Conservation (phyloP, 352 stramenopile species). For the Plasmopara halstedii region DNA sequence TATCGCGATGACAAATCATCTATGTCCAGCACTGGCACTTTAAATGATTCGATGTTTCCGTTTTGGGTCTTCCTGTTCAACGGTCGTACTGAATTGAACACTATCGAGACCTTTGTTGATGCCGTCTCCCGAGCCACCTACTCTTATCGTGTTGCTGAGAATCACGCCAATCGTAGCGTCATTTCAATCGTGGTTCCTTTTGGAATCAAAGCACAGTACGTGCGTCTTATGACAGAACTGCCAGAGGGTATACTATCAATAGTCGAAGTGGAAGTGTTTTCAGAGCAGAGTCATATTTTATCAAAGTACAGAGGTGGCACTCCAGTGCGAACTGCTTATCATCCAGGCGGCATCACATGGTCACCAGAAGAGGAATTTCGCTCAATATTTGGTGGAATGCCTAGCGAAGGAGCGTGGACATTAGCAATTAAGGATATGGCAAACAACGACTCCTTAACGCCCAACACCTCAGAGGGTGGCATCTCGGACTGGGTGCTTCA, state of each 20-base stretch:
- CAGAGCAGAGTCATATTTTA: slow-evolving; percentile 40
- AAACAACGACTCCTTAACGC: slow-evolving; percentile 3
- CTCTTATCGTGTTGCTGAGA: slow-evolving; percentile 27
- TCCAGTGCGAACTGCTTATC: slow-evolving; percentile 37
- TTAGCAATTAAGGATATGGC: slow-evolving; percentile 41
- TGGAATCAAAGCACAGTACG: slow-evolving; percentile 41
- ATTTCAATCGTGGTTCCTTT: slow-evolving; percentile 41
- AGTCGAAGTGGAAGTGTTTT: slow-evolving; percentile 71
- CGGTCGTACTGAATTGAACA: slow-evolving; percentile 34
- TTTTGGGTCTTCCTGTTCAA: slow-evolving; percentile 79
- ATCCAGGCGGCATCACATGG: slow-evolving; percentile 41
- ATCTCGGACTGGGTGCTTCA: slow-evolving; percentile 70
- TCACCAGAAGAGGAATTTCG: slow-evolving; percentile 60
- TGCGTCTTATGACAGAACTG: slow-evolving; percentile 49
- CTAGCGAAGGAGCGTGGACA: slow-evolving; percentile 52
- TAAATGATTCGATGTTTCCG: slow-evolving; percentile 50
- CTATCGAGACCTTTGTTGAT: slow-evolving; percentile 47
- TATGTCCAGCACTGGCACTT: slow-evolving; percentile 7
- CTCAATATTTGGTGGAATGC: slow-evolving; percentile 34
- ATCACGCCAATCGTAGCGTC: slow-evolving; percentile 17
- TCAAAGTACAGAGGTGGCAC: slow-evolving; percentile 52
- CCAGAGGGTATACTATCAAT: slow-evolving; percentile 41
- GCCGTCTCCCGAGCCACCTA: slow-evolving; percentile 42
- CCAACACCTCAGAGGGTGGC: slow-evolving; percentile 32
- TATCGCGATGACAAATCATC: slow-evolving; percentile 25